A percentile compares a stretch with the other conserved stretches of the same genome.
These are phyloP conservation scores for Didymella glomerata DNA, from an alignment of 2,329 filamentous ascomycete species.

Conservation along the genomic window DNA sequence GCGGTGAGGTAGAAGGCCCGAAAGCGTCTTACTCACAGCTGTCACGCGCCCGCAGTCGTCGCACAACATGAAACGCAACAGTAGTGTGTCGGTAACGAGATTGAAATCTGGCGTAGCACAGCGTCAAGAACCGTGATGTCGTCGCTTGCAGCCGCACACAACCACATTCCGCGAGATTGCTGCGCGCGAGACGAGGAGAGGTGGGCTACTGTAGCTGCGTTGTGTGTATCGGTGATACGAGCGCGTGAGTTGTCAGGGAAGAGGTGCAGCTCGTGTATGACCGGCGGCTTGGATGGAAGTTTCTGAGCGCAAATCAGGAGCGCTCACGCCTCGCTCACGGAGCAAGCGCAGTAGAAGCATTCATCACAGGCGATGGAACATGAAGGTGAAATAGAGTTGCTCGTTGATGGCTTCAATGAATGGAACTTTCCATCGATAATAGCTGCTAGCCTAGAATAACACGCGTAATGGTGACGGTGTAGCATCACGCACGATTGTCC, in stretches of 20 bases:
- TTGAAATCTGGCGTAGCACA: background rate
- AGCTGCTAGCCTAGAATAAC: background rate
- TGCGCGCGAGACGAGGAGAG: background rate
- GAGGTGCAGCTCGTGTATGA: background rate
- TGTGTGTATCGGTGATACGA: background rate
- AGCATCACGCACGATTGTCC: background rate
- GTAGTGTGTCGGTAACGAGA: background rate
- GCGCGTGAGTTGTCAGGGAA: background rate
- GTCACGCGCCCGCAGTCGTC: conserved; percentile 2
- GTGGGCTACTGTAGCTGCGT: background rate
- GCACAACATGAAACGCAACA: background rate
- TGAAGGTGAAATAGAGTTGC: background rate
- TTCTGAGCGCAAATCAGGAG: background rate
- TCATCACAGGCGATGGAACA: background rate
- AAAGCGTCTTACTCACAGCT: background rate
- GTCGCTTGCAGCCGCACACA: background rate
- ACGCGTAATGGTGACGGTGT: background rate
- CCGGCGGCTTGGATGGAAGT: background rate
- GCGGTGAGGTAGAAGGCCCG: conserved; percentile 5
- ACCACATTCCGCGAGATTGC: background rate
- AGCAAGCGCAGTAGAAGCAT: background rate
- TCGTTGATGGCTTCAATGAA: background rate
- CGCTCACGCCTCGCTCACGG: background rate
- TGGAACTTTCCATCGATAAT: no score
- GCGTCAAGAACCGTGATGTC: background rate